phyloP scores from a whole-genome alignment of 371 early-diverging fungal genomes.

The Mortierella sp. region DNA sequence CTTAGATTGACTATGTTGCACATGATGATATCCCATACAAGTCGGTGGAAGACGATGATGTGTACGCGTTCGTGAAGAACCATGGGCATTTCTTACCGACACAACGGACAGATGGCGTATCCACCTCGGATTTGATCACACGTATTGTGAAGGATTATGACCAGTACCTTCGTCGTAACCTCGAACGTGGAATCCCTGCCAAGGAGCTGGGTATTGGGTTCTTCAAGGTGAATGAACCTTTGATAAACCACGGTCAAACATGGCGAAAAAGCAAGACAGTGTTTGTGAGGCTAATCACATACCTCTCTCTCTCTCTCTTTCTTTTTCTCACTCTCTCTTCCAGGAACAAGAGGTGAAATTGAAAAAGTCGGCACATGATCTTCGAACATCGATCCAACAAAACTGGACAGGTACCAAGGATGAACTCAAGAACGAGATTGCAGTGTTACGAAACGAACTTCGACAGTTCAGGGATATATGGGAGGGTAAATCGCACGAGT shows the following conservation, averaged over 20 bases:
- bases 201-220: slow-evolving; percentile 93
- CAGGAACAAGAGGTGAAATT: slow-evolving; percentile 80
- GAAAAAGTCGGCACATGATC: slow-evolving; percentile 77
- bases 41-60: slow-evolving; percentile 85
- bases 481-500: slow-evolving; percentile 79
- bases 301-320: not conserved
- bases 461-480: slow-evolving; percentile 71
- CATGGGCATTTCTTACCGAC: slow-evolving; percentile 92
- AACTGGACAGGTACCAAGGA: slow-evolving; percentile 68
- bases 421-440: slow-evolving; percentile 66
- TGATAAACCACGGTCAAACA: no score
- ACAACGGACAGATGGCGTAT: slow-evolving; percentile 92
- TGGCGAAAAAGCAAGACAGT: no score
- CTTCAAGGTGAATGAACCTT: slow-evolving; percentile 71
- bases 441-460: slow-evolving; percentile 69
- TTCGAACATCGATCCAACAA: slow-evolving; percentile 68
- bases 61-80: slow-evolving; percentile 93
- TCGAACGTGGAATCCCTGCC: slow-evolving; percentile 92
- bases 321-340: not conserved
- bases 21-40: slow-evolving; percentile 97
- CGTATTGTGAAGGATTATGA: slow-evolving; percentile 97
- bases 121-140: slow-evolving; percentile 95
- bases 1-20: slow-evolving; percentile 94
- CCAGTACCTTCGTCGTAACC: slow-evolving; percentile 89
- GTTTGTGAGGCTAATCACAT: no score